These are phyloP conservation scores for Starmerella sirachaensis DNA, from an alignment of 805 yeast species.

Conservation along the genomic window DNA sequence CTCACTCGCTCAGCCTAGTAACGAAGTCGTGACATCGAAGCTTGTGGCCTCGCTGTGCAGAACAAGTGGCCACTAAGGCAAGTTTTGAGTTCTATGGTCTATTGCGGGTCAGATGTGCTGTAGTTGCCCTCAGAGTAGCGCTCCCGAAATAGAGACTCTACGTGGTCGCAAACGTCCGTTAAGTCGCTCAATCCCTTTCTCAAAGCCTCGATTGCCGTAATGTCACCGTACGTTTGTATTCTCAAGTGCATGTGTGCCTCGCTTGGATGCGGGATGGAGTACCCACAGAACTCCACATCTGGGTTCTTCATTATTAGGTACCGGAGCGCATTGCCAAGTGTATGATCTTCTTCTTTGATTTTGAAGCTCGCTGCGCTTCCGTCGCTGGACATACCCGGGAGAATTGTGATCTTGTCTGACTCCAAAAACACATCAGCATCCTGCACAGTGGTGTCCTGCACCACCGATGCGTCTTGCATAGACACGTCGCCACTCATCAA, in stretches of 20 bases:
- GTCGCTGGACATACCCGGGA: constrained; percentile 70
- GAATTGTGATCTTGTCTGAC: constrained; percentile 20
- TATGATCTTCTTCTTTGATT: constrained; percentile 87
- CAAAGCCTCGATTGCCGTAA: constrained; percentile 84
- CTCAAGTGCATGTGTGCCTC: constrained; percentile 80
- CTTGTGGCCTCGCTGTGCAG: too few species aligned
- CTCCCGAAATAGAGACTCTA: constrained; percentile 67
- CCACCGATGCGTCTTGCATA: constrained; percentile 13
- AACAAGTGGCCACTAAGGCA: too few species aligned
- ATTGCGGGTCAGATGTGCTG: constrained; percentile 9
- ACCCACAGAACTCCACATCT: constrained; percentile 95
- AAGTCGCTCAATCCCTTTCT: constrained; percentile 84
- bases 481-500: constrained; percentile 15
- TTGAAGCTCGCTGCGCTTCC: constrained; percentile 93
- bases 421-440: constrained; percentile 5
- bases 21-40: too few species aligned
- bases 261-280: constrained; percentile 96
- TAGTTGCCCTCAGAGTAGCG: constrained; percentile 38
- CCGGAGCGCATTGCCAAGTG: constrained; percentile 86
- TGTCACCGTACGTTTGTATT: constrained; percentile 79
- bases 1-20: too few species aligned
- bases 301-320: constrained; percentile 95
- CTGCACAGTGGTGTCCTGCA: constrained; percentile 1
- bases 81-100: not conserved
- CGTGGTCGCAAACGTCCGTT: constrained; percentile 65